phyloP scores from a whole-genome alignment of 306 rosid genomes.

The Acmispon strigosus region DNA sequence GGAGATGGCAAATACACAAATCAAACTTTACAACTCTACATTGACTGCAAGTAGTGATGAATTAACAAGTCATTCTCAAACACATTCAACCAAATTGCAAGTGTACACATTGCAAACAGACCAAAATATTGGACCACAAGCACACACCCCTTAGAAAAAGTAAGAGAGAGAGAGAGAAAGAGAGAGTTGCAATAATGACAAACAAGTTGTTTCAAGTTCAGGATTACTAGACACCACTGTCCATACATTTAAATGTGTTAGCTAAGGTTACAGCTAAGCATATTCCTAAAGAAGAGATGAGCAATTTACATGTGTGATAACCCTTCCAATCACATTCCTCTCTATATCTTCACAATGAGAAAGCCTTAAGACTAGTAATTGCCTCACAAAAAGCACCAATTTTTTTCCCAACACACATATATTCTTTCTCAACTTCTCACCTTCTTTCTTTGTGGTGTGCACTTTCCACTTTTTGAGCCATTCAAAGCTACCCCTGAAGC shows the following conservation, averaged over 20 bases:
- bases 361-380: neutral
- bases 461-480: neutral
- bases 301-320: neutral
- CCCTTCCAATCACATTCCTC: conserved; percentile 26
- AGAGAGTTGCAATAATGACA: conserved; percentile 4
- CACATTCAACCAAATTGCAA: neutral
- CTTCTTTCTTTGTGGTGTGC: neutral
- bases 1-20: neutral
- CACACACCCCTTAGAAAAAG: neutral
- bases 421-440: neutral
- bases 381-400: neutral
- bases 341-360: conserved; percentile 3
- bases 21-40: neutral
- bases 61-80: neutral
- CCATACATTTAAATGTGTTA: conserved; percentile 28
- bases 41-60: neutral
- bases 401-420: neutral
- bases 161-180: conserved; percentile 17
- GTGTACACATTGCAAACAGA: neutral
- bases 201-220: conserved; percentile 12
- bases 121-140: conserved; percentile 13
- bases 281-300: conserved; percentile 27
- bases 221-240: conserved; percentile 5
- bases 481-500: neutral
- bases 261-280: conserved; percentile 21